These are phyloP conservation scores for Aspergillus pseudotamarii DNA, from an alignment of 2,329 filamentous ascomycete species.

Conservation along the genomic window DNA sequence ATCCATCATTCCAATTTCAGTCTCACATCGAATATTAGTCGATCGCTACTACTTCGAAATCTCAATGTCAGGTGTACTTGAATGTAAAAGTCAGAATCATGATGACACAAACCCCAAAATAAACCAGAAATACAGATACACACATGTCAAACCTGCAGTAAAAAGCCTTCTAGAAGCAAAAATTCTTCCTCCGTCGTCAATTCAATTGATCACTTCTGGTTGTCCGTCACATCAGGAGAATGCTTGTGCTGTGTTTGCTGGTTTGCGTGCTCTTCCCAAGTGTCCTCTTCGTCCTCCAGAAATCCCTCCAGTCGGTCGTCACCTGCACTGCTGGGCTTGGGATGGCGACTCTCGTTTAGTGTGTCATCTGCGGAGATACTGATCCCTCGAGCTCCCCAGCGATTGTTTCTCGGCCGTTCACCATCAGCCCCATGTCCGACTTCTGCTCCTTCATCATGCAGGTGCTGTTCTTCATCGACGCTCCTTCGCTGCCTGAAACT, in stretches of 20 bases:
- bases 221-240: constrained; percentile 11
- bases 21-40: background rate
- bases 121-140: background rate
- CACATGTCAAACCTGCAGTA: background rate
- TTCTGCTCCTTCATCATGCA: constrained; percentile 34
- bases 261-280: constrained; percentile 6
- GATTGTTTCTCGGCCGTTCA: constrained; percentile 39
- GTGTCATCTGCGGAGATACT: constrained; percentile 63
- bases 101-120: background rate
- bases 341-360: constrained; percentile 29
- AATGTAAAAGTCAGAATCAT: background rate
- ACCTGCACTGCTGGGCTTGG: constrained; percentile 13
- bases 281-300: constrained; percentile 26
- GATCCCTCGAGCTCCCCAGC: constrained; percentile 62
- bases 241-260: constrained; percentile 4
- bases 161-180: background rate
- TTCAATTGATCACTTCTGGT: constrained; percentile 1
- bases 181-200: background rate
- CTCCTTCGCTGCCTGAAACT: constrained; percentile 49
- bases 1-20: constrained; percentile 1
- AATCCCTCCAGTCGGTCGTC: constrained; percentile 22
- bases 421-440: constrained; percentile 26
- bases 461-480: constrained; percentile 42
- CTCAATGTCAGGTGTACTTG: background rate
- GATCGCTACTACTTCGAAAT: background rate